These are phyloP conservation scores for Fusarium poae DNA, from an alignment of 2,329 filamentous ascomycete species.

Conservation along the genomic window DNA sequence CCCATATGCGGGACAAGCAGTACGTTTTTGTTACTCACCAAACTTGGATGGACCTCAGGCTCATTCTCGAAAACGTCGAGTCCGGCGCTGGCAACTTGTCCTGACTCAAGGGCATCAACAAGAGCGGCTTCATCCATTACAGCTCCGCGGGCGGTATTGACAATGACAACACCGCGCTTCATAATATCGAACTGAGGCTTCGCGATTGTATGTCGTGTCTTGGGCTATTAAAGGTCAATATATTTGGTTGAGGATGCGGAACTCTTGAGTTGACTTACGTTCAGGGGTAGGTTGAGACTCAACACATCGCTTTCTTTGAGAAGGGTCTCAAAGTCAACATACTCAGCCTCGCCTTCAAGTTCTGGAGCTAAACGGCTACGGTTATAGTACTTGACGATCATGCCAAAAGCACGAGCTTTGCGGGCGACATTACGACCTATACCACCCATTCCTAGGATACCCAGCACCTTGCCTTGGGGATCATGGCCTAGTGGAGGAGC, in stretches of 20 bases:
- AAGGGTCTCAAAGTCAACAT: conserved; percentile 80
- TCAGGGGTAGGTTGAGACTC: conserved; percentile 84
- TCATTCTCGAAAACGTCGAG: conserved; percentile 89
- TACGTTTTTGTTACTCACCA: conserved; percentile 77
- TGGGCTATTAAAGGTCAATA: conserved; percentile 52
- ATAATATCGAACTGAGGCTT: conserved; percentile 78
- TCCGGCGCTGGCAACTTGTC: conserved; percentile 77
- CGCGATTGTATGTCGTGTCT: conserved; percentile 82
- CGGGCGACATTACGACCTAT: conserved; percentile 82
- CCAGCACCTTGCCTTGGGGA: conserved; percentile 81
- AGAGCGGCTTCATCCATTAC: conserved; percentile 86
- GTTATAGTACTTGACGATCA: conserved; percentile 82
- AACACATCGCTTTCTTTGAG: conserved; percentile 79
- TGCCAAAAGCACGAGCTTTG: conserved; percentile 81
- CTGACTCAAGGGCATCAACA: conserved; percentile 77
- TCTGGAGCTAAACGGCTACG: conserved; percentile 70
- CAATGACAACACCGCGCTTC: conserved; percentile 81
- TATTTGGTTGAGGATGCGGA: background rate
- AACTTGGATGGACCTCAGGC: conserved; percentile 78
- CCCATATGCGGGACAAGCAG: conserved; percentile 88
- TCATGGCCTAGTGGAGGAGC: conserved; percentile 76
- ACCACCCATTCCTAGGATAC: conserved; percentile 88
- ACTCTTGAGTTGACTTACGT: conserved; percentile 66
- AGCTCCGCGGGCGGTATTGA: conserved; percentile 87
- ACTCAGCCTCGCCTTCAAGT: conserved; percentile 69